Percentiles rank a stretch among this genome's conserved stretches.
Evolutionary conservation across 495 filamentous ascomycete genomes (phyloP).

Genomic region (Bacidia gigantensis): DNA sequence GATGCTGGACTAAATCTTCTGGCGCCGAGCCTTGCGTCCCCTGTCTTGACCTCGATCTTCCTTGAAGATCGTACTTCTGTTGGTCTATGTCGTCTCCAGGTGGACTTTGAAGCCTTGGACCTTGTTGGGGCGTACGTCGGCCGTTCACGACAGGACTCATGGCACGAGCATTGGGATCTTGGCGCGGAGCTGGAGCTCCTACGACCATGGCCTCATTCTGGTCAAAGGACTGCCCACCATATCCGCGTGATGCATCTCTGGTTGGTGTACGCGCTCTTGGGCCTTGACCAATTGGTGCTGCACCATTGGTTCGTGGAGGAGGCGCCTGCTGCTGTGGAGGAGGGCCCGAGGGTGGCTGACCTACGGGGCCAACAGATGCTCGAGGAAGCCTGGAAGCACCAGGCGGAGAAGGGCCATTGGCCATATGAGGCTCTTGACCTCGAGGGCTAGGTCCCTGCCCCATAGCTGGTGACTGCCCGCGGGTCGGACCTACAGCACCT

Average conservation of each 20-base stretch:
- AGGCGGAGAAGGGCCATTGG: constrained; percentile 18
- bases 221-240: constrained; percentile 33
- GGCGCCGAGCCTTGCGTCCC: constrained; percentile 13
- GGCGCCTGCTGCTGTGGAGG: constrained; percentile 80
- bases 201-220: constrained; percentile 10
- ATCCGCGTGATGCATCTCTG: constrained; percentile 31
- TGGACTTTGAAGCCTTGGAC: constrained; percentile 12
- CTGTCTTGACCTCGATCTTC: constrained; percentile 19
- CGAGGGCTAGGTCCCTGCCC: constrained; percentile 19
- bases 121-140: constrained; percentile 49
- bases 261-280: constrained; percentile 49
- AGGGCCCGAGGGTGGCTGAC: constrained; percentile 60
- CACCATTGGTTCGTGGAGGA: constrained; percentile 48
- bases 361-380: constrained; percentile 45
- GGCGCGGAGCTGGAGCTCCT: constrained; percentile 23
- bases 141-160: constrained; percentile 37
- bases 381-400: constrained; percentile 53
- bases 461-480: constrained; percentile 20
- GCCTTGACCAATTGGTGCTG: constrained; percentile 25
- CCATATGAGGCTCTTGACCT: constrained; percentile 16
- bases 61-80: constrained; percentile 9
- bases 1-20: constrained; percentile 9
- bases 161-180: constrained; percentile 20
- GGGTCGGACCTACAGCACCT: constrained; percentile 32
- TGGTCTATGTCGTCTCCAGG: constrained; percentile 10